Conservation (phyloP, 768 basidiomycete genomes). For the Crassisporium funariophilum region DNA sequence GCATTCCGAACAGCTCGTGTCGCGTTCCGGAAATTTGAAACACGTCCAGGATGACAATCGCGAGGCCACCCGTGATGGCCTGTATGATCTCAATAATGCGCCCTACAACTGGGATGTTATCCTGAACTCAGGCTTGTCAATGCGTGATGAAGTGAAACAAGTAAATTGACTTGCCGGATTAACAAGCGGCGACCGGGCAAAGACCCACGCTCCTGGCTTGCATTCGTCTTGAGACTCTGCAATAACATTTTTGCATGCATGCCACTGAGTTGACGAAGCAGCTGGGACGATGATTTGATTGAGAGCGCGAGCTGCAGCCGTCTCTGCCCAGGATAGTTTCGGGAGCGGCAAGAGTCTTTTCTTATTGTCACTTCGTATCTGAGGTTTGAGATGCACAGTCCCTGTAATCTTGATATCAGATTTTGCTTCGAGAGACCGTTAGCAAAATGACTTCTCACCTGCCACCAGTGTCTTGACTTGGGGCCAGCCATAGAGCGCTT, state of each 20-base stretch:
- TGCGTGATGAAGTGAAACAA: not conserved
- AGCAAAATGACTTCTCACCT: too few relatives aligned
- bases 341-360: too few relatives aligned
- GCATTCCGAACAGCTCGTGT: slow-evolving; percentile 17
- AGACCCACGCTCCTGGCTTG: slow-evolving; percentile 21
- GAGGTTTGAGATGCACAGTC: too few relatives aligned
- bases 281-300: not conserved
- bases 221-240: slow-evolving; percentile 22
- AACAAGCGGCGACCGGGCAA: slow-evolving; percentile 4
- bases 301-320: not conserved
- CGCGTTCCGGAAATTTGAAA: slow-evolving; percentile 11
- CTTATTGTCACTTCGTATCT: too few relatives aligned
- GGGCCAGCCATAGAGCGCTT: too few relatives aligned
- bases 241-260: slow-evolving; percentile 14
- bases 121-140: not conserved
- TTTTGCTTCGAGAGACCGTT: too few relatives aligned
- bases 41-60: slow-evolving; percentile 14
- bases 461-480: too few relatives aligned
- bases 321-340: slow-evolving; percentile 4
- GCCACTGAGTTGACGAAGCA: slow-evolving; percentile 9
- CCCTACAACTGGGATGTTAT: slow-evolving; percentile 7
- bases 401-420: too few relatives aligned
- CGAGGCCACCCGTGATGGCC: not conserved
- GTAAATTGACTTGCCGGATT: not conserved
- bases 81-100: slow-evolving; percentile 19